A percentile compares a stretch with the other conserved stretches of the same genome.
Evolutionary conservation across 1,284 basidiomycete species (phyloP).

Genomic region (Meira miltonrushii): DNA sequence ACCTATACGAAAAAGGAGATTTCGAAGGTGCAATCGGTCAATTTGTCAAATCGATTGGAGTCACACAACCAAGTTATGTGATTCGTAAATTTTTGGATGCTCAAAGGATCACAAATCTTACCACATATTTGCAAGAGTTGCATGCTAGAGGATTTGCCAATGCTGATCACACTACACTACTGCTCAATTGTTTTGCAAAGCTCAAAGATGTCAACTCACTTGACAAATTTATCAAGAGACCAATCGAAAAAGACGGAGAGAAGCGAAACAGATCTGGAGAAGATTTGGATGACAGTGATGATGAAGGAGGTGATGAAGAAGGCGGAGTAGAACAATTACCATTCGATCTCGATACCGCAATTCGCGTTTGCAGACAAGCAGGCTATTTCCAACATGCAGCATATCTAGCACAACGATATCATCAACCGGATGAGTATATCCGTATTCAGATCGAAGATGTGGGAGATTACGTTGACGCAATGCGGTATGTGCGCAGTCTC

Average conservation of each 20-base stretch:
- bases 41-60: slow-evolving; percentile 82
- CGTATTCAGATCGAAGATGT: slow-evolving; percentile 92
- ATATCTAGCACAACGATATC: slow-evolving; percentile 87
- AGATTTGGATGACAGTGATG: slow-evolving; percentile 7
- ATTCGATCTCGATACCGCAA: slow-evolving; percentile 94
- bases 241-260: slow-evolving; percentile 8
- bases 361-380: slow-evolving; percentile 90
- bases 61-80: slow-evolving; percentile 87
- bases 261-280: background rate
- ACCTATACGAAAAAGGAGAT: slow-evolving; percentile 82
- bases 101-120: slow-evolving; percentile 88
- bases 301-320: slow-evolving; percentile 6
- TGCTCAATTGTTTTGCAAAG: slow-evolving; percentile 77
- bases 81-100: slow-evolving; percentile 95
- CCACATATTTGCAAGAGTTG: slow-evolving; percentile 90
- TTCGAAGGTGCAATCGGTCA: slow-evolving; percentile 90
- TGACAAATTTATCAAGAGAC: slow-evolving; percentile 76
- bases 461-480: slow-evolving; percentile 72
- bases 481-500: slow-evolving; percentile 72
- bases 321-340: slow-evolving; percentile 62
- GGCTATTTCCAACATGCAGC: slow-evolving; percentile 92
- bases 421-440: slow-evolving; percentile 84
- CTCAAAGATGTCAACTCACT: slow-evolving; percentile 82
- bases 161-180: slow-evolving; percentile 88
- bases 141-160: slow-evolving; percentile 84